Conservation (phyloP, 306 rosid species). For the Lupinus albus region DNA sequence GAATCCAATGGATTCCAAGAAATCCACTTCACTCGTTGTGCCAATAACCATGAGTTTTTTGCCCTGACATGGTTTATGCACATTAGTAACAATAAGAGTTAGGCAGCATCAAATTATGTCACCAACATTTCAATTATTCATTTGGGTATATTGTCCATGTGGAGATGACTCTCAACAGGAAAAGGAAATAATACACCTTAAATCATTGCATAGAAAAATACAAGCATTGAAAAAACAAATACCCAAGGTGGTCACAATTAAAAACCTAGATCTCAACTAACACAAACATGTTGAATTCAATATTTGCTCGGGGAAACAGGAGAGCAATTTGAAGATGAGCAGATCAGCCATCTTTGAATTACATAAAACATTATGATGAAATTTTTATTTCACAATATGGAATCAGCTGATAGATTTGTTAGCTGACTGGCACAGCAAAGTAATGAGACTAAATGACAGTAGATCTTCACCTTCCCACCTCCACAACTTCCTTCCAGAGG, state of each 20-base stretch:
- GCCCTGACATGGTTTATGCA: conserved; percentile 56
- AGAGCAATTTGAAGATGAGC: conserved; percentile 24
- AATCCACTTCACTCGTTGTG: conserved; percentile 85
- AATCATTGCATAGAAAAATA: conserved; percentile 21
- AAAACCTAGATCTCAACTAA: conserved; percentile 21
- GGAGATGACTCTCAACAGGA: conserved; percentile 36
- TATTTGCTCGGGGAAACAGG: neutral
- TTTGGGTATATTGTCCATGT: conserved; percentile 29
- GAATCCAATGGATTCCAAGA: conserved; percentile 82
- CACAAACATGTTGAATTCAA: conserved; percentile 29
- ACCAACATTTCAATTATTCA: conserved; percentile 29
- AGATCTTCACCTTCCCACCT: conserved; percentile 28
- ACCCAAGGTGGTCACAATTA: conserved; percentile 17
- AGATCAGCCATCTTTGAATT: neutral
- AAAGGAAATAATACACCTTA: conserved; percentile 14
- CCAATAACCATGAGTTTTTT: conserved; percentile 92
- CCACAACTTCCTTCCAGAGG: neutral
- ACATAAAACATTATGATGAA: conserved; percentile 22
- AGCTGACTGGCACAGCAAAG: conserved; percentile 12
- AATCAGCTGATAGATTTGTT: conserved; percentile 7
- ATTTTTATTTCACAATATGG: conserved; percentile 1
- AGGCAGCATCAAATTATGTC: conserved; percentile 13
- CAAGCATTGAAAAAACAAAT: neutral
- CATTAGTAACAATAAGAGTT: conserved; percentile 21
- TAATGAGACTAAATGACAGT: conserved; percentile 17